These are phyloP conservation scores for Podila horticola DNA, from an alignment of 192 early-diverging fungal genomes.

Conservation along the genomic window DNA sequence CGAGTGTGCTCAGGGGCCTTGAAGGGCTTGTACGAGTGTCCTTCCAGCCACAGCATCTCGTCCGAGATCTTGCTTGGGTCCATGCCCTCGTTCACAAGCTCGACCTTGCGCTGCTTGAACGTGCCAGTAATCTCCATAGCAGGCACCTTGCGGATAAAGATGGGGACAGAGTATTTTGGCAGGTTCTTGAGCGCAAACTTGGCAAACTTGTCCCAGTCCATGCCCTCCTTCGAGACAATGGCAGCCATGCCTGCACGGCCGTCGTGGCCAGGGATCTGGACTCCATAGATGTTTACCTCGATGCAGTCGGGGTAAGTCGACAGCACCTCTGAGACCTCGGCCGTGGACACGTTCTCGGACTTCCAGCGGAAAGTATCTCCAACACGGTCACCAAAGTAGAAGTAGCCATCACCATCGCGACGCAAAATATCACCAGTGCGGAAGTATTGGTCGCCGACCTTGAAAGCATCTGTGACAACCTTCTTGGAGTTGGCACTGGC, in stretches of 20 bases:
- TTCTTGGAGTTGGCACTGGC: slow-evolving; percentile 65
- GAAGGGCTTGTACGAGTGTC: slow-evolving; percentile 59
- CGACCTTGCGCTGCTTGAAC: slow-evolving; percentile 63
- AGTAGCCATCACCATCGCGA: slow-evolving; percentile 61
- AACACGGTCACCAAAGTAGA: slow-evolving; percentile 75
- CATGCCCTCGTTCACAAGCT: slow-evolving; percentile 60
- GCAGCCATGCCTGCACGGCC: slow-evolving; percentile 81
- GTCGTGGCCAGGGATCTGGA: slow-evolving; percentile 67
- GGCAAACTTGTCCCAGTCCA: slow-evolving; percentile 59
- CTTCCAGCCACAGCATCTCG: slow-evolving; percentile 57
- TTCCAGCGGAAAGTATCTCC: slow-evolving; percentile 85
- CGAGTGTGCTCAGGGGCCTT: slow-evolving; percentile 19
- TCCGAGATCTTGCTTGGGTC: slow-evolving; percentile 51
- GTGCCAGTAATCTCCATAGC: slow-evolving; percentile 64
- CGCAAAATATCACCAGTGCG: slow-evolving; percentile 73
- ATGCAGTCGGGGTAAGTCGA: slow-evolving; percentile 62
- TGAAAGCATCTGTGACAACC: slow-evolving; percentile 65
- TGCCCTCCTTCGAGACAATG: slow-evolving; percentile 55
- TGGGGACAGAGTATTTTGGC: slow-evolving; percentile 72
- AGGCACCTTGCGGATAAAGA: slow-evolving; percentile 70
- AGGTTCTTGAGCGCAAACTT: slow-evolving; percentile 55
- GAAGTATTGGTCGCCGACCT: slow-evolving; percentile 69
- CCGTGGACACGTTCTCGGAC: slow-evolving; percentile 66
- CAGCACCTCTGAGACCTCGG: slow-evolving; percentile 71
- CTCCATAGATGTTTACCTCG: slow-evolving; percentile 78